Percentiles rank a stretch among this genome's conserved stretches.
Conservation (phyloP, 2,329 filamentous ascomycete species). For the Diaporthe sp. region DNA sequence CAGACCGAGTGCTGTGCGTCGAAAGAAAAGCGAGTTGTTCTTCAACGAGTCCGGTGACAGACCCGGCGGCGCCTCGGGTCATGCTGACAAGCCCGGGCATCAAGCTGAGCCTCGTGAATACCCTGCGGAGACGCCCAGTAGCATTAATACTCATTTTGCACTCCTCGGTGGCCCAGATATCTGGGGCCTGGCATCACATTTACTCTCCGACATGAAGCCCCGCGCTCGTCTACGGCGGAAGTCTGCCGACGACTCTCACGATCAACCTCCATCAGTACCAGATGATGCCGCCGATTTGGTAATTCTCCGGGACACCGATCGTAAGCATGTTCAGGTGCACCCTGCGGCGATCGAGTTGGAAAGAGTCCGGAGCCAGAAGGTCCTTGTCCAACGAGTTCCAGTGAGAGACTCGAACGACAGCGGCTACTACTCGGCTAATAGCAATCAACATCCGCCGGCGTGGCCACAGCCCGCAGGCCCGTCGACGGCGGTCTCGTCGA, state of each 20-base stretch:
- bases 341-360: background rate
- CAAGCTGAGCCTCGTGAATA: background rate
- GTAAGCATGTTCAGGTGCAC: background rate
- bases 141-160: background rate
- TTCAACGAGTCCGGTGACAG: background rate
- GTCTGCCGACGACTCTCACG: background rate
- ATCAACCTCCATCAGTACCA: background rate
- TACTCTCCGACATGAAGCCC: background rate
- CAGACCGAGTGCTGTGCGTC: background rate
- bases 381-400: background rate
- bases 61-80: background rate
- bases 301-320: background rate
- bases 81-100: background rate
- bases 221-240: background rate
- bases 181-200: background rate
- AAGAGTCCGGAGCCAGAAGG: constrained; percentile 18
- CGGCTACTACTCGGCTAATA: constrained; percentile 30
- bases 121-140: background rate
- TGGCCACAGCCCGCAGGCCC: too few relatives aligned
- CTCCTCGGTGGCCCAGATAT: constrained; percentile 31
- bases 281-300: background rate
- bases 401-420: constrained; percentile 25
- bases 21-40: background rate
- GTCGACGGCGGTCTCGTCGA: background rate
- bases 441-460: background rate